Percentiles rank a stretch among this genome's conserved stretches.
Conservation (phyloP, 2,329 filamentous ascomycete species). For the Claviceps citrina region DNA sequence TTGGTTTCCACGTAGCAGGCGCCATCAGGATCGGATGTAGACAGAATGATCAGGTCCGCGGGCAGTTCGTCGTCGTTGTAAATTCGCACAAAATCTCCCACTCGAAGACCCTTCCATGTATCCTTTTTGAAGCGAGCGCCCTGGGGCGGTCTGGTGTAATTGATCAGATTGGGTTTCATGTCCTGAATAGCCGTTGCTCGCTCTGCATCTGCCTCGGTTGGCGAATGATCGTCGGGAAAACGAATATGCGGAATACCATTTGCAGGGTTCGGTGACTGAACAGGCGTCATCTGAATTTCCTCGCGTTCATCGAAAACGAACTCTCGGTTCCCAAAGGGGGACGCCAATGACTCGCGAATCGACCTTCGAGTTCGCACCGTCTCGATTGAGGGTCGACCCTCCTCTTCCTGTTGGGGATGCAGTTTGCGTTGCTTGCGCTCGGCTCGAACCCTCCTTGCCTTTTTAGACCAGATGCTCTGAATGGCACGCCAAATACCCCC, state of each 20-base stretch:
- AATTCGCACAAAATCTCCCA: slow-evolving; percentile 89
- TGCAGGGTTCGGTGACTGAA: slow-evolving; percentile 56
- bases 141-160: slow-evolving; percentile 47
- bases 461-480: slow-evolving; percentile 34
- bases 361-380: slow-evolving; percentile 20
- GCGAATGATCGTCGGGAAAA: slow-evolving; percentile 25
- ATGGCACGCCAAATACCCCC: slow-evolving; percentile 36
- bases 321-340: slow-evolving; percentile 37
- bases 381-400: slow-evolving; percentile 44
- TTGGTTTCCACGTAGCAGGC: slow-evolving; percentile 97
- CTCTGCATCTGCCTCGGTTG: slow-evolving; percentile 19
- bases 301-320: slow-evolving; percentile 43
- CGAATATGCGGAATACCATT: slow-evolving; percentile 24
- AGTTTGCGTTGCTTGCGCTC: slow-evolving; percentile 26
- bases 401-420: slow-evolving; percentile 23
- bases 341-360: slow-evolving; percentile 25
- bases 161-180: slow-evolving; percentile 49
- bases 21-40: slow-evolving; percentile 85
- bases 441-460: slow-evolving; percentile 32
- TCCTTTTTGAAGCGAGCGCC: slow-evolving; percentile 83
- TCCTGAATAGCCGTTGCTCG: slow-evolving; percentile 25
- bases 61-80: slow-evolving; percentile 95
- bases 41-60: slow-evolving; percentile 80
- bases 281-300: slow-evolving; percentile 90
- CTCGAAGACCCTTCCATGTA: slow-evolving; percentile 86